Conservation (phyloP, 345 rosid species). For the Carallia pectinifolia region DNA sequence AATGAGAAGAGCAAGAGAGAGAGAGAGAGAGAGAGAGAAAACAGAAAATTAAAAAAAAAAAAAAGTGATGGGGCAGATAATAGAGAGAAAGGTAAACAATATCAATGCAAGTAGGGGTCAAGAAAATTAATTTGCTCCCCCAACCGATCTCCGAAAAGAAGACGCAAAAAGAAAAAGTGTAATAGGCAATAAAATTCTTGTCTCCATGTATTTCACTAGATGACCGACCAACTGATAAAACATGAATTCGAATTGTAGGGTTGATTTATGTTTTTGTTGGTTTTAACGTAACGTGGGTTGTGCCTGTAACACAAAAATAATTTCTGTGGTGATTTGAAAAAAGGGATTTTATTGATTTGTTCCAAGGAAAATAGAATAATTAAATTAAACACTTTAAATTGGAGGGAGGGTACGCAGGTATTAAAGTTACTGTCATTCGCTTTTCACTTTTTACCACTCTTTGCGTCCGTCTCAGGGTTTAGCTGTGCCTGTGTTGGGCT, state of each 20-base stretch:
- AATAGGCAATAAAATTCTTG: background rate
- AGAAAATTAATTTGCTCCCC: no score
- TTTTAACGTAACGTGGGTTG: background rate
- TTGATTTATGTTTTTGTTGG: background rate
- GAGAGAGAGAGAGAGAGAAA: background rate
- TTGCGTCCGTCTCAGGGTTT: background rate
- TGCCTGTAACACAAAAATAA: background rate
- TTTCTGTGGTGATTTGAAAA: no score
- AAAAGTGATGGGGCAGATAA: background rate
- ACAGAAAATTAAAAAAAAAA: background rate
- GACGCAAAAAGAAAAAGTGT: background rate
- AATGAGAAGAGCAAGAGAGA: background rate
- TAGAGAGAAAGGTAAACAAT: no score
- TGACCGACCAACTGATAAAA: constrained; percentile 20
- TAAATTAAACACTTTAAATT: no score
- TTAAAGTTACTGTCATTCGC: background rate
- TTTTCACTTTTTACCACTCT: background rate
- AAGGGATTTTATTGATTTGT: no score
- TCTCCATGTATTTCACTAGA: background rate
- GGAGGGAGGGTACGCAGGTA: no score
- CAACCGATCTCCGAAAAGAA: no score
- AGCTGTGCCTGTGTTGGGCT: background rate
- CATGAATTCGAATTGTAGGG: constrained; percentile 18
- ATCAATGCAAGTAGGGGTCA: no score
- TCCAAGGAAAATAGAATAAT: no score